Evolutionary conservation across 2,329 filamentous ascomycete genomes (phyloP), one percentile per base, ranked within the genome.

Genomic region (Nothophoma quercina): DNA sequence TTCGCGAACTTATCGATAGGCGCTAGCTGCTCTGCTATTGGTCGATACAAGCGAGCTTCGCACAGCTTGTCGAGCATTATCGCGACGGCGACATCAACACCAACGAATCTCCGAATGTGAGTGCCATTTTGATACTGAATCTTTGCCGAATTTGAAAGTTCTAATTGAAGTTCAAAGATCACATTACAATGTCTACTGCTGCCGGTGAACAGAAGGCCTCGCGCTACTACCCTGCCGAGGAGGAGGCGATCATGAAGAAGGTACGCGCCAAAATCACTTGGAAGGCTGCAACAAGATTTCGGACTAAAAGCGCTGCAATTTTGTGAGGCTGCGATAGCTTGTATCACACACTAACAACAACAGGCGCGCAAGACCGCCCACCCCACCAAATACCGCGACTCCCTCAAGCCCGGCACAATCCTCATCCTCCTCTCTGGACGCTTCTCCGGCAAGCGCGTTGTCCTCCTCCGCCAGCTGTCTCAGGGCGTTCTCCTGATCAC

Each of bases 401-500:
- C 90, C 67, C 93, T 99, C 75, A 85, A 91, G 80, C 93, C 95
- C 75, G 95, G 95, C 75, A 90, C 93, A 75, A 86, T 99, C 77
- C 89, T 99, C 77, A 98, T 99, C 82, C 91, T 99, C 77, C 92
- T 99, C 77, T 93, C 95, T 77, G 95, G 95, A 75, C 93, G 95
- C 76, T 99, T 98, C 91, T 92, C 95, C 73, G 95, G 95, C 85
- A 98, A 98, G 91, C 95, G 95, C 78, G 95, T 98, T 74, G 85
- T 99, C 75, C 92, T 97, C 80, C 89, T 99, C 78, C 97, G 97
- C 87, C 86, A 89, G 79, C 92, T 98, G 76, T 85, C 90, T 74
- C 91, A 97, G 83, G 95, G 95, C 81, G 90, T 96, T 65, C 91
- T 99, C 78, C 90, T 99, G 78, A 92, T 99, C 73, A 99, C 95